A percentile compares a stretch with the other conserved stretches of the same genome.
These are phyloP conservation scores for Aureobasidium sp. DNA, from an alignment of 2,329 filamentous ascomycete genomes.

Conservation along the genomic window DNA sequence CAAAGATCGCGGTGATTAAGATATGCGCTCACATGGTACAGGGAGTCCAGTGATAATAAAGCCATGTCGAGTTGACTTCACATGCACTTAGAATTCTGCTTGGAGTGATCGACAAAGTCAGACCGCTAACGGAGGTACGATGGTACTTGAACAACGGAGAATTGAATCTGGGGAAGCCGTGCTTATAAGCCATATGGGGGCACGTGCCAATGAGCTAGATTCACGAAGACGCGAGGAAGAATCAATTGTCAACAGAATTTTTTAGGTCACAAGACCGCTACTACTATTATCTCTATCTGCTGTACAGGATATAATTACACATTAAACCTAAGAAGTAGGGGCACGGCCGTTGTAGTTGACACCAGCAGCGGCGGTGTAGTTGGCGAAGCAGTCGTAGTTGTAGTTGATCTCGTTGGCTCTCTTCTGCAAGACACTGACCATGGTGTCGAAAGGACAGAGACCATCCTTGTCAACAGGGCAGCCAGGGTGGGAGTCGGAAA, in stretches of 20 bases:
- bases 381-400: conserved; percentile 4
- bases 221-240: no score
- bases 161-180: no score
- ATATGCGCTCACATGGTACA: background rate
- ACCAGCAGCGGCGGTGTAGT: conserved; percentile 4
- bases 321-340: background rate
- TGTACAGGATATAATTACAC: background rate
- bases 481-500: background rate
- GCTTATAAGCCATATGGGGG: no score
- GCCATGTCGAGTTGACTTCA: background rate
- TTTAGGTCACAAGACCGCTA: background rate
- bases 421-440: background rate
- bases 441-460: conserved; percentile 8
- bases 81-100: no score
- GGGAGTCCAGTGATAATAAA: background rate
- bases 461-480: conserved; percentile 7
- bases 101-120: no score
- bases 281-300: background rate
- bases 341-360: conserved; percentile 6
- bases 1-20: background rate
- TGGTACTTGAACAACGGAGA: no score
- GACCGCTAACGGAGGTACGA: no score
- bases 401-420: conserved; percentile 2
- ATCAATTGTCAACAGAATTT: background rate
- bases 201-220: no score